Evolutionary conservation across 495 filamentous ascomycete genomes (phyloP), one percentile per base, ranked within the genome.

Genomic region (Patellaria atrata): DNA sequence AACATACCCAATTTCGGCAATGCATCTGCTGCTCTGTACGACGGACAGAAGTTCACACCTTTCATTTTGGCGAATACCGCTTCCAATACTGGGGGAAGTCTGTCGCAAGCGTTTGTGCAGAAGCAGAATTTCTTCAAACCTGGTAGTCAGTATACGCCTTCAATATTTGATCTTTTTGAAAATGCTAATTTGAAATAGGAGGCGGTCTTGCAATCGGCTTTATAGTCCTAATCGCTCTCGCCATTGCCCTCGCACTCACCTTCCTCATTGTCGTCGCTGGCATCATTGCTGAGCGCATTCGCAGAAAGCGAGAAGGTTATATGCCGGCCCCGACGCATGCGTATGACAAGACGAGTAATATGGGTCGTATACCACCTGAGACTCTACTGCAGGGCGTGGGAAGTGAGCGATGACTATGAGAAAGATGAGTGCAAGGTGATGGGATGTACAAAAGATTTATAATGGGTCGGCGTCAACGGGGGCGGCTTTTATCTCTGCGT

Each of bases 151-250:
- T 61, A 18, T 21, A n/a, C 20, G 19, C 18, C 21, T n/a, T n/a
- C n/a, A n/a, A n/a, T n/a, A n/a, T n/a, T n/a, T n/a, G n/a, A n/a
- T n/a, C n/a, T n/a, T n/a, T n/a, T n/a, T n/a, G n/a, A n/a, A n/a
- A n/a, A n/a, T n/a, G n/a, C n/a, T 28, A 31, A 45, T 41, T 36
- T 47, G 41, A 35, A 36, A 35, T 49, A 68, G 71, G 57, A 42
- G 54, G 61, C 40, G 65, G 71, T 51, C 69, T 89, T 41, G 79
- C 83, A 7, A 66, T 80, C 39, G 91, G 82, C 22, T 86, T 92
- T 43, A 69, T 94, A 20, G 80, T 94, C 11, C 68, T 99, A 20
- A 86, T 99, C 29, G 78, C 75, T n/a, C 77, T 99, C 36, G 92
- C 79, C 29, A 82, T 89, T 41, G 76, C 89, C 0, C 71, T 96